phyloP scores from a whole-genome alignment of 495 filamentous ascomycete species.

The Cudoniella acicularis region DNA sequence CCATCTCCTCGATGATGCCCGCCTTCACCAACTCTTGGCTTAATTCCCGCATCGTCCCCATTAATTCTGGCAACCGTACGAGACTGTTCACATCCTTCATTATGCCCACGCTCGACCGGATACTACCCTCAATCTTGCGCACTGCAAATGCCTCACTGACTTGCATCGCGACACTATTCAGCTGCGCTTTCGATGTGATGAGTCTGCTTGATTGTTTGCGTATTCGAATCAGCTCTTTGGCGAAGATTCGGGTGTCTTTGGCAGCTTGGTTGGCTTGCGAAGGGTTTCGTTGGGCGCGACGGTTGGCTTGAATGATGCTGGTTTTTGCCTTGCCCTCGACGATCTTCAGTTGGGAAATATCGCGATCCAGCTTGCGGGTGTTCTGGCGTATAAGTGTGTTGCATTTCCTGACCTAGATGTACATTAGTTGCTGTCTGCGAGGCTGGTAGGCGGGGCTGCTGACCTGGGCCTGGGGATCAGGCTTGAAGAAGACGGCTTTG shows the following conservation, averaged over 20 bases:
- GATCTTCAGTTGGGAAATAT: constrained; percentile 69
- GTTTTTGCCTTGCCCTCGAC: constrained; percentile 83
- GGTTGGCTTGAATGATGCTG: constrained; percentile 73
- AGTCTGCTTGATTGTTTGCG: constrained; percentile 72
- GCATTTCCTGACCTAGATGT: constrained; percentile 88
- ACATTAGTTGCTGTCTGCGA: constrained; percentile 3
- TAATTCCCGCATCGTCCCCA: constrained; percentile 85
- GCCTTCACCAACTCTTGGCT: constrained; percentile 85
- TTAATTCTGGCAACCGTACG: constrained; percentile 79
- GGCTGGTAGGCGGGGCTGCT: constrained; percentile 2
- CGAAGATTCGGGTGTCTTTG: constrained; percentile 78
- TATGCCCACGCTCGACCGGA: constrained; percentile 79
- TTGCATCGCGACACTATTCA: constrained; percentile 94
- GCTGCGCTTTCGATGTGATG: constrained; percentile 81
- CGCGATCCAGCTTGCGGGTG: constrained; percentile 91
- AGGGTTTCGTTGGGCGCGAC: constrained; percentile 74
- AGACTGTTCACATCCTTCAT: constrained; percentile 96
- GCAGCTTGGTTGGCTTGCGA: constrained; percentile 70
- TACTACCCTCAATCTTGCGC: constrained; percentile 92
- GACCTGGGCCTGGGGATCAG: constrained; percentile 89
- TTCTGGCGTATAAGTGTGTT: constrained; percentile 87
- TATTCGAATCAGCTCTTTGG: constrained; percentile 78
- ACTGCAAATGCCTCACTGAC: constrained; percentile 95
- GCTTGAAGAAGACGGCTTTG: constrained; percentile 83
- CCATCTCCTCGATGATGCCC: constrained; percentile 97